Conservation (phyloP, 257 asterid species). For the Catharanthus roseus region DNA sequence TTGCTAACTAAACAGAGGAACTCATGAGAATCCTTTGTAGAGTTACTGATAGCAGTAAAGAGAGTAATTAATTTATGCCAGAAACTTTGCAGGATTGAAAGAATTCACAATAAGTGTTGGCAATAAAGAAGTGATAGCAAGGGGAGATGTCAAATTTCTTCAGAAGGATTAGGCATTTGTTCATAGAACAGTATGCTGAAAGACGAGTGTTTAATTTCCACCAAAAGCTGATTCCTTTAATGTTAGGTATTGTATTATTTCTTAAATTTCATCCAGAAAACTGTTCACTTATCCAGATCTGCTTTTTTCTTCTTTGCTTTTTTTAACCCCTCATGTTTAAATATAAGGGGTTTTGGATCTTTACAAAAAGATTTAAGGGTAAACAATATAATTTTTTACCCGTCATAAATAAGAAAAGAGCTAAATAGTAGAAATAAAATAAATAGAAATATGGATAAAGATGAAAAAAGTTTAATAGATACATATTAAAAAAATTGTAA, state of each 20-base stretch:
- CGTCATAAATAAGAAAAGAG: no score
- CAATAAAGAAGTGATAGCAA: conserved; percentile 18
- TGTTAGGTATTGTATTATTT: neutral
- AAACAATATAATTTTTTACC: no score
- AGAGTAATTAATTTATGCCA: neutral
- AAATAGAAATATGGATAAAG: no score
- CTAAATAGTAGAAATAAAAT: no score
- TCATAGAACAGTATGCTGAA: neutral
- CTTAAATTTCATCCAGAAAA: no score
- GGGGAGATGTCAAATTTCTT: conserved; percentile 15
- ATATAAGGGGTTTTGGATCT: no score
- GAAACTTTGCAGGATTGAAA: conserved; percentile 18
- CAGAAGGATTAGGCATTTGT: neutral
- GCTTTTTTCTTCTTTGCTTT: no score
- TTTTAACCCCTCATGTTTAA: no score
- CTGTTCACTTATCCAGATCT: no score
- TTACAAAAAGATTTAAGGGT: no score
- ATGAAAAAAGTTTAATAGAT: no score
- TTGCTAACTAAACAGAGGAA: neutral
- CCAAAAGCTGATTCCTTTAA: neutral
- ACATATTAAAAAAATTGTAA: no score
- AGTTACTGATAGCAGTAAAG: neutral
- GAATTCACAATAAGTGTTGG: conserved; percentile 23
- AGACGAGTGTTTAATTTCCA: neutral
- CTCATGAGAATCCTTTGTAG: neutral